Conservation (phyloP, 1,139 yeast species). For the Candida frijolesensis region DNA sequence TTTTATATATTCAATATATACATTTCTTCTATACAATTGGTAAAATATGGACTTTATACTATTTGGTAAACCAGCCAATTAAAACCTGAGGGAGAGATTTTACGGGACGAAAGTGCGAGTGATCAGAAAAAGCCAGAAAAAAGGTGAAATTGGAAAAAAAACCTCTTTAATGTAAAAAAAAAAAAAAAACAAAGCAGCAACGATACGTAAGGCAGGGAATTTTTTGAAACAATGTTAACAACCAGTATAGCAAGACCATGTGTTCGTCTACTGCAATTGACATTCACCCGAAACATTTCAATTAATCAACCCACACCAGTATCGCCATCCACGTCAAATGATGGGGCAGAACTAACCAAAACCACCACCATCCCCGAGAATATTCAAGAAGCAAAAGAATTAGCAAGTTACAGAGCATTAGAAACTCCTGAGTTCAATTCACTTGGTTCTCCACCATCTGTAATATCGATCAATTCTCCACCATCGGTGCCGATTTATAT, state of each 20-base stretch:
- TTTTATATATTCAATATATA: background rate
- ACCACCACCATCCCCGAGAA: slow-evolving; percentile 21
- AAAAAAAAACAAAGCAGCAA: background rate
- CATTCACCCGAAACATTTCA: background rate
- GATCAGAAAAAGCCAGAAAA: background rate
- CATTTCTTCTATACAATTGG: background rate
- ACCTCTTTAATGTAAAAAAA: too few species aligned
- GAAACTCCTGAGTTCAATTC: slow-evolving; percentile 35
- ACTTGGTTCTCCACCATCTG: slow-evolving; percentile 47
- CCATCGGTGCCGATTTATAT: slow-evolving; percentile 58
- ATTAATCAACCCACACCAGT: slow-evolving; percentile 1
- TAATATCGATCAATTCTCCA: slow-evolving; percentile 49
- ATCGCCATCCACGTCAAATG: background rate
- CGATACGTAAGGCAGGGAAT: background rate
- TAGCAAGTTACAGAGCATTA: slow-evolving; percentile 19
- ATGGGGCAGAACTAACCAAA: slow-evolving; percentile 6
- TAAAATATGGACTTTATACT: background rate
- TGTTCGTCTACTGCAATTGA: slow-evolving; percentile 2
- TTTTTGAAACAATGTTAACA: background rate
- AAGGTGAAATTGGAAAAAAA: background rate
- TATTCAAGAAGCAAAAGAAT: slow-evolving; percentile 22
- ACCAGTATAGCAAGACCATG: background rate
- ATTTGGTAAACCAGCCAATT: background rate
- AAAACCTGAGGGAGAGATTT: background rate
- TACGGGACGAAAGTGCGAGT: too few species aligned